Evolutionary conservation across 1,284 basidiomycete species (phyloP).

Genomic region (Trichosporon sp.): DNA sequence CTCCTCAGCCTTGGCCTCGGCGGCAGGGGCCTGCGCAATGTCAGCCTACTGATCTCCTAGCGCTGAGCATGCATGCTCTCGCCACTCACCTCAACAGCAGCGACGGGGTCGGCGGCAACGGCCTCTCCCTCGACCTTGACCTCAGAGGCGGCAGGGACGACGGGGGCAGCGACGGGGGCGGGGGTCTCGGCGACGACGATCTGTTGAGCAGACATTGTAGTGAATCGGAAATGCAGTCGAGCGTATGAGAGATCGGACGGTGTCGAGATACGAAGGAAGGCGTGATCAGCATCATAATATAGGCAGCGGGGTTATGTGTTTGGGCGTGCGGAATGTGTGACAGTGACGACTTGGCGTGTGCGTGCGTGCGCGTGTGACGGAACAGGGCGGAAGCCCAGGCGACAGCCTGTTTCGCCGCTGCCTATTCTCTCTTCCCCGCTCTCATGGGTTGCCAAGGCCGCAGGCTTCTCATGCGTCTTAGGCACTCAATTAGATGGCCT

Average conservation of each 20-base stretch:
- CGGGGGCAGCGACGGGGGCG: constrained; percentile 14
- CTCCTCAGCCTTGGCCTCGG: constrained; percentile 24
- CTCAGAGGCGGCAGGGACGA: constrained; percentile 20
- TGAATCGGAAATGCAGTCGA: neutral
- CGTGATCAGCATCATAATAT: neutral
- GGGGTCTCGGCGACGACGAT: constrained; percentile 57
- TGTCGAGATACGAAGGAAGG: constrained; percentile 3
- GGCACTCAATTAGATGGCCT: neutral
- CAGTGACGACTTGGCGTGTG: neutral
- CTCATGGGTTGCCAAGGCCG: neutral
- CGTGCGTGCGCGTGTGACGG: neutral
- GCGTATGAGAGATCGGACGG: neutral
- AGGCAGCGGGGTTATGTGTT: neutral
- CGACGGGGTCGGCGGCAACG: constrained; percentile 17
- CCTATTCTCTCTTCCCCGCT: neutral
- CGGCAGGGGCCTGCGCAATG: constrained; percentile 9
- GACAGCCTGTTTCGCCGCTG: neutral
- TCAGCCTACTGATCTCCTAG: neutral
- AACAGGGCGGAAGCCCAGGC: neutral
- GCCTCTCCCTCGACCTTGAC: constrained; percentile 13
- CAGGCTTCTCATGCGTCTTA: neutral
- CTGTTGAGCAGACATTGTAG: constrained; percentile 5
- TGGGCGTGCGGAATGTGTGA: constrained; percentile 3
- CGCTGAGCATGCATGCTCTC: neutral
- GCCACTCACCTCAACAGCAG: constrained; percentile 8